Evolutionary conservation across 306 rosid species (phyloP), one percentile per base, ranked within the genome.

Genomic region (Albizia julibrissin): DNA sequence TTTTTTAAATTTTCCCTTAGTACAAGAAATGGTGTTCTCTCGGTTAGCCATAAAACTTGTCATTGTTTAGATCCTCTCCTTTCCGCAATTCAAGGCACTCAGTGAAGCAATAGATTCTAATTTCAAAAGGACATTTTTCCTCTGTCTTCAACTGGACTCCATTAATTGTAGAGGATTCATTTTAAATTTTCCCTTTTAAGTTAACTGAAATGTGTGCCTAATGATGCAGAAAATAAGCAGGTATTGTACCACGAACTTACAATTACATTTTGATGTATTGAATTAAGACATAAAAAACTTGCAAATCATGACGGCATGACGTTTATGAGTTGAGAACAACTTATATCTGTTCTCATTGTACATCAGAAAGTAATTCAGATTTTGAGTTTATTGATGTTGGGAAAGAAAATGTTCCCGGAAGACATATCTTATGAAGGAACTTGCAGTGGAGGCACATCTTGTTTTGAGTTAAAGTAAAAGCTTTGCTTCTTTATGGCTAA

Each of bases 291-390:
- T 10, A 66, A 46, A 62, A 79, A 77, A 72, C 72, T 81, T 77
- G 49, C 75, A 67, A 46, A 74, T 86, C 72, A 69, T 68, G 52
- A 56, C 58, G 24, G 58, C 58, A 43, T 74, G 75, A 67, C 69
- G 11, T 66, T 37, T 74, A 73, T 66, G 71, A 67, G 44, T 18
- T 67, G 46, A 67, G 14, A 34, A 8, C 13, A 65, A 29, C 40
- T 67, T 34, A 6, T 3, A 33, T 34, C 11, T 67, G 47, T 67
- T 67, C 46, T 43, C 71, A 79, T 74, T 66, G 66, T 56, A 46
- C n/a, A 83, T 77, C 62, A 71, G 43, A 46, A 72, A 39, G 52
- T 47, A 64, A 33, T 19, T n/a, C 12, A 49, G 49, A 83, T 72
- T 77, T 72, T 15, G 77, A 65, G 61, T 66, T n/a, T 39, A 31